These are phyloP conservation scores for Ascochyta lentis DNA, from an alignment of 2,329 filamentous ascomycete species.

Conservation along the genomic window DNA sequence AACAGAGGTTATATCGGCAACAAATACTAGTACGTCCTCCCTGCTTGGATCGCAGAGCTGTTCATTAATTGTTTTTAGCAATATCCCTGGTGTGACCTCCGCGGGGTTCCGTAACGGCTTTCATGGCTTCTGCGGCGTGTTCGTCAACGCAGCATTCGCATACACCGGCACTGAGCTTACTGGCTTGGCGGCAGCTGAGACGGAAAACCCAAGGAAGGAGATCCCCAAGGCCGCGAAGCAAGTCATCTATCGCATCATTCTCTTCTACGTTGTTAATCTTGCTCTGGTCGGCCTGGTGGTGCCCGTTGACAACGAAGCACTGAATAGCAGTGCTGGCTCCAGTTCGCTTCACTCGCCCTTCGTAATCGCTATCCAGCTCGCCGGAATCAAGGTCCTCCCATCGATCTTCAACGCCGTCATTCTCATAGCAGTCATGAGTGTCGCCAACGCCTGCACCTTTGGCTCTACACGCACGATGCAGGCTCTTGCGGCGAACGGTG, in stretches of 20 bases:
- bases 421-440: conserved; percentile 64
- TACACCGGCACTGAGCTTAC: conserved; percentile 68
- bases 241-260: conserved; percentile 52
- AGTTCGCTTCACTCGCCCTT: conserved; percentile 61
- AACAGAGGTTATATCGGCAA: conserved; percentile 65
- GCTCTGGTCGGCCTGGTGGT: conserved; percentile 52
- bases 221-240: conserved; percentile 52
- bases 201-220: conserved; percentile 58
- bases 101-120: conserved; percentile 62
- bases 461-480: conserved; percentile 63
- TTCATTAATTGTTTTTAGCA: not conserved
- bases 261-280: conserved; percentile 53
- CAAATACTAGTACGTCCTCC: conserved; percentile 59
- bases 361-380: conserved; percentile 68
- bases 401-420: conserved; percentile 72
- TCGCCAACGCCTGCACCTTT: conserved; percentile 64
- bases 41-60: not conserved
- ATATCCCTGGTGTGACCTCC: not conserved
- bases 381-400: conserved; percentile 65
- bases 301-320: conserved; percentile 33
- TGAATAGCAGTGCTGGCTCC: conserved; percentile 5
- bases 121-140: conserved; percentile 67
- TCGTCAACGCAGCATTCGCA: conserved; percentile 67
- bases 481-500: conserved; percentile 53
- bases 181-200: conserved; percentile 64